These are phyloP conservation scores for Penicillium paradoxum DNA, from an alignment of 495 filamentous ascomycete species.

Conservation along the genomic window DNA sequence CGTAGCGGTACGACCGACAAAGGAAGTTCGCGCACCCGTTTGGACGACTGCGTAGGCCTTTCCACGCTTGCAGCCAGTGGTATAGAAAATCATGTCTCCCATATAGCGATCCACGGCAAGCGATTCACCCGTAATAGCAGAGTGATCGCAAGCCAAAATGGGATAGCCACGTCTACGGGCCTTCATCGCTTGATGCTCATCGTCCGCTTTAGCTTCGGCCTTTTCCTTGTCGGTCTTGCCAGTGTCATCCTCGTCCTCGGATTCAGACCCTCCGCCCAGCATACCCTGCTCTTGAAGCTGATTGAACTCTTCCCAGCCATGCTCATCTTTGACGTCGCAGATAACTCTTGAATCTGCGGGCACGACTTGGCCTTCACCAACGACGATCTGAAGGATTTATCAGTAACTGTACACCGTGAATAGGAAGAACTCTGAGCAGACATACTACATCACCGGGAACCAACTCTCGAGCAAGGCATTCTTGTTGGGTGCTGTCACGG, in stretches of 20 bases:
- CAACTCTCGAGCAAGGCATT: slow-evolving; percentile 68
- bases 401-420: slow-evolving; percentile 6
- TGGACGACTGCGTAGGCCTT: slow-evolving; percentile 62
- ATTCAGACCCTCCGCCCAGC: slow-evolving; percentile 51
- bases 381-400: slow-evolving; percentile 45
- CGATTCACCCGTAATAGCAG: slow-evolving; percentile 69
- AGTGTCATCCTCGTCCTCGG: slow-evolving; percentile 35
- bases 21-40: slow-evolving; percentile 58
- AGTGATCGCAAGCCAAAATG: slow-evolving; percentile 64
- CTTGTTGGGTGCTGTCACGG: slow-evolving; percentile 59
- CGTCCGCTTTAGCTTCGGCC: slow-evolving; percentile 12
- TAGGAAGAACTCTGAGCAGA: slow-evolving; percentile 3
- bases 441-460: slow-evolving; percentile 77
- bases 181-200: slow-evolving; percentile 11
- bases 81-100: slow-evolving; percentile 64
- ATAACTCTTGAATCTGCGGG: slow-evolving; percentile 69
- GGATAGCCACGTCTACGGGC: slow-evolving; percentile 44
- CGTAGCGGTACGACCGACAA: slow-evolving; percentile 65
- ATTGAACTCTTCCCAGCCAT: slow-evolving; percentile 61
- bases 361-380: slow-evolving; percentile 69
- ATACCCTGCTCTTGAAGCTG: slow-evolving; percentile 49
- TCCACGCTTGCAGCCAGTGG: slow-evolving; percentile 69
- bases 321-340: slow-evolving; percentile 61
- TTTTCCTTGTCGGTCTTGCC: slow-evolving; percentile 11
- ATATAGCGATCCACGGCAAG: slow-evolving; percentile 70